phyloP scores from a whole-genome alignment of 176 grass and related monocot species.

The Lolium multiflorum region DNA sequence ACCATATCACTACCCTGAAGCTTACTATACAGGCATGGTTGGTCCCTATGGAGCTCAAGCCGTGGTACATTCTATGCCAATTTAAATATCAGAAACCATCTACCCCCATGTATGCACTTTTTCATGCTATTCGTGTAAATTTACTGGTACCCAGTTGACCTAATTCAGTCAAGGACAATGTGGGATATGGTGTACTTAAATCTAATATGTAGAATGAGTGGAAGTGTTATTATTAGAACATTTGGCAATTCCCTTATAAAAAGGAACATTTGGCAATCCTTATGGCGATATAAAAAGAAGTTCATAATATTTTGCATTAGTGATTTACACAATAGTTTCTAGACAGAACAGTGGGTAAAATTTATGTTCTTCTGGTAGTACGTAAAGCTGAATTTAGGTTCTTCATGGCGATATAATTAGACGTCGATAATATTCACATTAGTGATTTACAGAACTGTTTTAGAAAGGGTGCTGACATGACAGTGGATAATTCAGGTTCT shows the following conservation, averaged over 20 bases:
- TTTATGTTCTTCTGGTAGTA: too few relatives aligned
- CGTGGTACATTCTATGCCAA: constrained; percentile 55
- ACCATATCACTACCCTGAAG: constrained; percentile 77
- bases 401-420: too few relatives aligned
- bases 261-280: too few relatives aligned
- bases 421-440: too few relatives aligned
- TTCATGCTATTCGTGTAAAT: background rate
- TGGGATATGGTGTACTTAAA: background rate
- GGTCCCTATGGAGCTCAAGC: constrained; percentile 82
- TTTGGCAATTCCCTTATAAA: too few relatives aligned
- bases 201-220: background rate
- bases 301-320: too few relatives aligned
- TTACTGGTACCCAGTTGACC: too few relatives aligned
- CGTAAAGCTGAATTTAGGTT: too few relatives aligned
- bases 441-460: too few relatives aligned
- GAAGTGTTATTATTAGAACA: background rate
- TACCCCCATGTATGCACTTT: background rate
- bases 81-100: constrained; percentile 10
- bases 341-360: too few relatives aligned
- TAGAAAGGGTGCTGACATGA: too few relatives aligned
- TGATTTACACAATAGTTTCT: too few relatives aligned
- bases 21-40: constrained; percentile 80
- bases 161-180: constrained; percentile 8
- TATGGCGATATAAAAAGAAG: constrained; percentile 47
- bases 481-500: constrained; percentile 6